Conservation (phyloP, 805 yeast genomes). For the Vanderwaltozyma yarrowii region DNA sequence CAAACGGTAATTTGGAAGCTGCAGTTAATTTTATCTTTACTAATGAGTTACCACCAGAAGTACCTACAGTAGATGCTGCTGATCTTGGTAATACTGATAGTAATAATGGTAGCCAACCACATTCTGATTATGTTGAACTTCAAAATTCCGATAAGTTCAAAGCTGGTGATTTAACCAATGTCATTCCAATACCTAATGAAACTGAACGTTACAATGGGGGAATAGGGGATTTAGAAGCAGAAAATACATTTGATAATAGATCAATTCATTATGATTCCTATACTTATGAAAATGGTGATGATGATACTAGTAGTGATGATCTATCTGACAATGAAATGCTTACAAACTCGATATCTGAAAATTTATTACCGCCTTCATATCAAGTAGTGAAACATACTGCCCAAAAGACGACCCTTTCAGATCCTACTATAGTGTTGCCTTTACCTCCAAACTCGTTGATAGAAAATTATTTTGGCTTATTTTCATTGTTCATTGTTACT, state of each 20-base stretch:
- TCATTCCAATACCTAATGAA: neutral
- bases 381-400: conserved; percentile 1
- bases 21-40: conserved; percentile 39
- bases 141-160: neutral
- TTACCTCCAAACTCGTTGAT: conserved; percentile 16
- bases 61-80: too few species aligned
- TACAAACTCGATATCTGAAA: conserved; percentile 1
- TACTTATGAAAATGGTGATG: neutral
- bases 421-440: conserved; percentile 21
- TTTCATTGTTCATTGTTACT: conserved; percentile 14
- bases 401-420: conserved; percentile 3
- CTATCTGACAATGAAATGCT: neutral
- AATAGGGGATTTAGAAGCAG: neutral
- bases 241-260: neutral
- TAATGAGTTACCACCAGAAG: conserved; percentile 12
- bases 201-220: neutral
- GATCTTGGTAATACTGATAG: neutral
- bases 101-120: neutral
- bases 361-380: conserved; percentile 1
- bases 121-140: neutral
- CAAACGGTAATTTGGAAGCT: conserved; percentile 46
- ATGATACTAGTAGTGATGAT: neutral
- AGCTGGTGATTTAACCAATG: conserved; percentile 4
- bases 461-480: conserved; percentile 23
- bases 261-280: neutral